These are phyloP conservation scores for Urtica urens DNA, from an alignment of 306 rosid species.

Conservation along the genomic window DNA sequence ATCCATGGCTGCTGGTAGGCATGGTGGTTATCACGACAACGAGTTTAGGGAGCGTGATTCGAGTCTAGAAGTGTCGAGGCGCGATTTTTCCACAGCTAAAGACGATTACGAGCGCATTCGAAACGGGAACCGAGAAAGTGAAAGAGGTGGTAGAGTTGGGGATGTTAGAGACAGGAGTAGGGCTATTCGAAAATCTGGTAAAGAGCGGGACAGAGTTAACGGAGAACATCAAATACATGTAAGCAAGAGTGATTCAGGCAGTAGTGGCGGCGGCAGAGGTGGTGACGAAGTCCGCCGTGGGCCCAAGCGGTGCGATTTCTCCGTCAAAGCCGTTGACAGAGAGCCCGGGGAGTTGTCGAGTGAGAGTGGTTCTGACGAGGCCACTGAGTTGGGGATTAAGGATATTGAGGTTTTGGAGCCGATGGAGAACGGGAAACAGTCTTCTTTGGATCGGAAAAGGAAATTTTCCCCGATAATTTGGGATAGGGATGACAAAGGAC, in stretches of 20 bases:
- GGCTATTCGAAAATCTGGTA: slow-evolving; percentile 45
- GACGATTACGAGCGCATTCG: slow-evolving; percentile 59
- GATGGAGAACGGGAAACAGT: slow-evolving; percentile 36
- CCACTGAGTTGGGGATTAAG: slow-evolving; percentile 44
- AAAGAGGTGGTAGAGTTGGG: slow-evolving; percentile 35
- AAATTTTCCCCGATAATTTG: slow-evolving; percentile 88
- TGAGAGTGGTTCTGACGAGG: slow-evolving; percentile 91
- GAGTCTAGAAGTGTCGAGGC: slow-evolving; percentile 38
- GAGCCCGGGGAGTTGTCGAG: slow-evolving; percentile 98
- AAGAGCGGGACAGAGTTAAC: slow-evolving; percentile 45
- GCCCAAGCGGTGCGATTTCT: slow-evolving; percentile 42
- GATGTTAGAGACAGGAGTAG: slow-evolving; percentile 53
- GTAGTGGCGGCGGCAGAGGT: slow-evolving; percentile 30
- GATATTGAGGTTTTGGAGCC: slow-evolving; percentile 25
- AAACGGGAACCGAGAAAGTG: slow-evolving; percentile 33
- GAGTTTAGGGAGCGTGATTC: slow-evolving; percentile 70
- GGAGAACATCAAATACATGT: slow-evolving; percentile 46
- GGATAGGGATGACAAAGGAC: slow-evolving; percentile 77
- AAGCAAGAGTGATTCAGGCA: slow-evolving; percentile 60
- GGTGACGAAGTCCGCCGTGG: slow-evolving; percentile 29
- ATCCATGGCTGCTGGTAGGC: slow-evolving; percentile 83
- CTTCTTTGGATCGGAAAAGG: slow-evolving; percentile 54
- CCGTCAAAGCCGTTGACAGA: slow-evolving; percentile 41
- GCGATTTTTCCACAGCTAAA: slow-evolving; percentile 28
- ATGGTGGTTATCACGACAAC: slow-evolving; percentile 64